These are phyloP conservation scores for Ormosia semicastrata DNA, from an alignment of 306 rosid species.

Conservation along the genomic window DNA sequence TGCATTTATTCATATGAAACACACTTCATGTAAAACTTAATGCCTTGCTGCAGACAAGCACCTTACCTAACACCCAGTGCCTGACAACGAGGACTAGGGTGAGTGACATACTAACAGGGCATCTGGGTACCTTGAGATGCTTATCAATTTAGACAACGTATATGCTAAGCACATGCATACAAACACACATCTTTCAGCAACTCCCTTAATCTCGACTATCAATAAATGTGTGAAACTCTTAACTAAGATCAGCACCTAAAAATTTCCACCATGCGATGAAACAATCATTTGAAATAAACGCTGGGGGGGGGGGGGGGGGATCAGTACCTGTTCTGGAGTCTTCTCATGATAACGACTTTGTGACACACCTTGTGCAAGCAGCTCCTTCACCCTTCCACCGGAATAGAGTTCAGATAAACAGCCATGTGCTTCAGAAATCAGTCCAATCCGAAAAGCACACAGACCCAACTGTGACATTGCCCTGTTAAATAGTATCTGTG, in stretches of 20 bases:
- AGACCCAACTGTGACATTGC: slow-evolving; percentile 96
- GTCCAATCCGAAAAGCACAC: slow-evolving; percentile 83
- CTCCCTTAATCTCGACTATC: not conserved
- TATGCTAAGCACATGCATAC: not conserved
- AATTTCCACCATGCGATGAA: not conserved
- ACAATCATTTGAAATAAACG: not conserved
- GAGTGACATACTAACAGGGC: not conserved
- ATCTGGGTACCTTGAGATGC: not conserved
- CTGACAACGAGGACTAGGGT: not conserved
- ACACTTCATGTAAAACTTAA: not conserved
- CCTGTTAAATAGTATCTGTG: slow-evolving; percentile 93
- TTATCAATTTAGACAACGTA: not conserved
- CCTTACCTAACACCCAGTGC: too few relatives aligned
- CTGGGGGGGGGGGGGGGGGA: not conserved
- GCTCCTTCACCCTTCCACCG: slow-evolving; percentile 97
- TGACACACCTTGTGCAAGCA: slow-evolving; percentile 95
- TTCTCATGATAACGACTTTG: slow-evolving; percentile 96
- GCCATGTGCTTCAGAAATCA: slow-evolving; percentile 79
- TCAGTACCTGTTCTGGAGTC: slow-evolving; percentile 94
- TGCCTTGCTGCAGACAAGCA: not conserved
- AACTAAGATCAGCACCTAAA: not conserved
- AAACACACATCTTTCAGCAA: not conserved
- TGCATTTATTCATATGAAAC: not conserved
- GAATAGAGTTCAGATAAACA: slow-evolving; percentile 92
- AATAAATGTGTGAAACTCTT: not conserved